Percentiles rank a stretch among this genome's conserved stretches.
These are phyloP conservation scores for Aphanomyces invadans DNA, from an alignment of 352 stramenopile genomes.

Conservation along the genomic window DNA sequence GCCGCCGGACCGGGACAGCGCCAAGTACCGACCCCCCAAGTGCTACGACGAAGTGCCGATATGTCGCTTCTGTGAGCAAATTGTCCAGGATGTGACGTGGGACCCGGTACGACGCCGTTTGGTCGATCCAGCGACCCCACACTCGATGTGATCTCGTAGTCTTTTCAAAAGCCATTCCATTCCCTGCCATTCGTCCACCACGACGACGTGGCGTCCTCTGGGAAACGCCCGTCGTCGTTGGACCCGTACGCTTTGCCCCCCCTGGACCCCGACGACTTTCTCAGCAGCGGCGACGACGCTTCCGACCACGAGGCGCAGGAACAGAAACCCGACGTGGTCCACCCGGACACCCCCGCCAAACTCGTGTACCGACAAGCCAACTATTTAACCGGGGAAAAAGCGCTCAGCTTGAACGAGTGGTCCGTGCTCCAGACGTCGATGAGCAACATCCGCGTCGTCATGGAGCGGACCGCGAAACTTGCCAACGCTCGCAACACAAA, in stretches of 20 bases:
- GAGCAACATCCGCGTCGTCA: background rate
- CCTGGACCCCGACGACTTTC: constrained; percentile 42
- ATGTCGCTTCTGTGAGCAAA: constrained; percentile 65
- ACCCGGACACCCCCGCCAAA: background rate
- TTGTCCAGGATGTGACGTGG: constrained; percentile 41
- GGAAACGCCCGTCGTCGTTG: constrained; percentile 31
- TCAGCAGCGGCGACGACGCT: background rate
- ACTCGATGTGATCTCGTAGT: no score
- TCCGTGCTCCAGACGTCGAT: background rate
- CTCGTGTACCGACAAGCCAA: constrained; percentile 6
- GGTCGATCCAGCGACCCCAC: no score
- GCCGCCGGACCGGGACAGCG: constrained; percentile 35
- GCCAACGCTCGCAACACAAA: background rate
- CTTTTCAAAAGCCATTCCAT: background rate
- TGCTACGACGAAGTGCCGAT: constrained; percentile 68
- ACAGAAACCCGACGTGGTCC: background rate
- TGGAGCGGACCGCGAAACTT: background rate
- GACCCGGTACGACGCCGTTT: constrained; percentile 12
- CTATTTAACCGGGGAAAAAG: constrained; percentile 3
- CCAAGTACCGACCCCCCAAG: constrained; percentile 51
- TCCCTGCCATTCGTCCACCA: background rate
- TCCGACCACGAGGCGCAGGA: background rate
- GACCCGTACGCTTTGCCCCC: constrained; percentile 60
- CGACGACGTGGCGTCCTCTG: background rate
- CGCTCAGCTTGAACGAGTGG: background rate